Evolutionary conservation across 139 green algal genomes (phyloP).

Genomic region (Monoraphidium neglectum): DNA sequence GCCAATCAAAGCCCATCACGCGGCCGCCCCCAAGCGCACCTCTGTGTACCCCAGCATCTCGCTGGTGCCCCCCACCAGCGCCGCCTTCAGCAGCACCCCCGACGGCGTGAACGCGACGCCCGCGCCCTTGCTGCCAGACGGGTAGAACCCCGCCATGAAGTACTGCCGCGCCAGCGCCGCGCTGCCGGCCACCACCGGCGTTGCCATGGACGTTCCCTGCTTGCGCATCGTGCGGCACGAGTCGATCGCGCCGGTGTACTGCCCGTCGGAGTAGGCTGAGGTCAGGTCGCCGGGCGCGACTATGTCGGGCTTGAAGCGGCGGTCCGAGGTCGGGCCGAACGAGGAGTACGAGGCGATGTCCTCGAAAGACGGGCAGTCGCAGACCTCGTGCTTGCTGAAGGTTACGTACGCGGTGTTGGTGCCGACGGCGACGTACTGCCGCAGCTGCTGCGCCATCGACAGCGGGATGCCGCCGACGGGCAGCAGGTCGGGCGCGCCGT

Average conservation of each 20-base stretch:
- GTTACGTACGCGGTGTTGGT: too few species aligned
- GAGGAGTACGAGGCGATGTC: slow-evolving; percentile 64
- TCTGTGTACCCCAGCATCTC: slow-evolving; percentile 55
- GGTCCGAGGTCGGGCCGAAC: slow-evolving; percentile 76
- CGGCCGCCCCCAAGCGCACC: neutral
- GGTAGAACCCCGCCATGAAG: slow-evolving; percentile 74
- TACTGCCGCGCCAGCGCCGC: slow-evolving; percentile 83
- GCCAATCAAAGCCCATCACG: too few species aligned
- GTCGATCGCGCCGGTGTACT: too few species aligned
- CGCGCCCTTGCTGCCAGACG: slow-evolving; percentile 22
- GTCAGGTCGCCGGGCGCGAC: slow-evolving; percentile 73
- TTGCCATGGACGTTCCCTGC: slow-evolving; percentile 92
- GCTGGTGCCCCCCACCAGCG: slow-evolving; percentile 67
- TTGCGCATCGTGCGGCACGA: too few species aligned
- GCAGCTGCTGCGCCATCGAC: too few species aligned
- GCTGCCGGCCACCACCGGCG: slow-evolving; percentile 60
- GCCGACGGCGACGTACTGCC: too few species aligned
- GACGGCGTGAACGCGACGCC: slow-evolving; percentile 28
- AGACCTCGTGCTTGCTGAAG: too few species aligned
- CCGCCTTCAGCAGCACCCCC: slow-evolving; percentile 81
- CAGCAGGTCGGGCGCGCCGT: too few species aligned
- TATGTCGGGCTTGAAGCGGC: slow-evolving; percentile 87
- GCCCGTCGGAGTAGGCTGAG: too few species aligned
- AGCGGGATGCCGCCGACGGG: too few species aligned
- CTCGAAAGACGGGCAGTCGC: slow-evolving; percentile 39